phyloP scores from a whole-genome alignment of 2,329 filamentous ascomycete genomes.

The Epichloe brachyelytri region DNA sequence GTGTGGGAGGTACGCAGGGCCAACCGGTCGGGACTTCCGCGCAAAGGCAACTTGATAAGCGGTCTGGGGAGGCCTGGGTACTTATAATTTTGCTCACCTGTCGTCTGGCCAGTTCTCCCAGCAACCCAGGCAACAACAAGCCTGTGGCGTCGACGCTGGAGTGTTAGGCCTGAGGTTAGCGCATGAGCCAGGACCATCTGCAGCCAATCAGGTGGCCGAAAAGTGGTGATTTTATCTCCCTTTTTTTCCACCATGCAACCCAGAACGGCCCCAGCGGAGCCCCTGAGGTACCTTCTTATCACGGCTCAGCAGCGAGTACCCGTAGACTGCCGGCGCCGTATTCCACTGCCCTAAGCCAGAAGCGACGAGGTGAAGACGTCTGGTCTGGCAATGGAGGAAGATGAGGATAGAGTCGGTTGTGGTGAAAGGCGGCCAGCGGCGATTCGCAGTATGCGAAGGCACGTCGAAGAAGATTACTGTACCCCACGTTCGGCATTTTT shows the following conservation, averaged over 20 bases:
- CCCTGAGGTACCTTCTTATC: conserved; percentile 28
- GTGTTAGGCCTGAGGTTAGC: conserved; percentile 26
- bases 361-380: too few species aligned
- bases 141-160: conserved; percentile 30
- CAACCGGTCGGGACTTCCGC: conserved; percentile 43
- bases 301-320: conserved; percentile 13
- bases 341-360: too few species aligned
- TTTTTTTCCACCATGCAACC: conserved; percentile 20
- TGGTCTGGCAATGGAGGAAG: too few species aligned
- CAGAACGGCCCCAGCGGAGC: conserved; percentile 18
- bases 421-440: too few species aligned
- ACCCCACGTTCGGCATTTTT: background rate
- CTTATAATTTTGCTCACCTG: conserved; percentile 41
- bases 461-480: background rate
- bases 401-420: too few species aligned
- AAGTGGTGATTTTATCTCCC: conserved; percentile 25
- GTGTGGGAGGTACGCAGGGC: conserved; percentile 37
- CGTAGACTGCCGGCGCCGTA: background rate
- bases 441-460: background rate
- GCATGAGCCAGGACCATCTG: conserved; percentile 18
- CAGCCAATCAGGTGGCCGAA: conserved; percentile 25
- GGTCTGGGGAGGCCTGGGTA: conserved; percentile 39
- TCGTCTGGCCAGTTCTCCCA: conserved; percentile 26
- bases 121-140: conserved; percentile 33
- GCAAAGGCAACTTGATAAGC: conserved; percentile 34